Percentiles rank a stretch among this genome's conserved stretches.
phyloP scores from a whole-genome alignment of 2,329 filamentous ascomycete genomes.

The Kalaharituber pfeilii region DNA sequence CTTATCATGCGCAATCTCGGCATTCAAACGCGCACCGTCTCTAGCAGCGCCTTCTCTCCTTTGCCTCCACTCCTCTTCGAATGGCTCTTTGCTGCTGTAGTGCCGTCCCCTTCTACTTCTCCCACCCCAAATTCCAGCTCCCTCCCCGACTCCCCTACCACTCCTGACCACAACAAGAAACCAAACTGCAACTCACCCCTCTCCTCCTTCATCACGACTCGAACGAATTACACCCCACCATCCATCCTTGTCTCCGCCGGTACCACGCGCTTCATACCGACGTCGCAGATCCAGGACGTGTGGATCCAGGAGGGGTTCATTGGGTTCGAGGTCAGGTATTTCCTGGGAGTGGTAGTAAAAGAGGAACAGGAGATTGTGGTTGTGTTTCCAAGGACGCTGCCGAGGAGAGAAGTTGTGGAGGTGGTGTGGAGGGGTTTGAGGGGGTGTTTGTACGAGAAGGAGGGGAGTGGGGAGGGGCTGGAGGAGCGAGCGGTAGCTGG shows the following conservation, averaged over 20 bases:
- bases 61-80: too few relatives aligned
- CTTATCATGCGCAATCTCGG: slow-evolving; percentile 77
- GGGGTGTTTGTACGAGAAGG: slow-evolving; percentile 45
- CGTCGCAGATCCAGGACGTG: slow-evolving; percentile 78
- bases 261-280: slow-evolving; percentile 63
- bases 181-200: not conserved
- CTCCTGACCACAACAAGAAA: not conserved
- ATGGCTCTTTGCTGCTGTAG: too few relatives aligned
- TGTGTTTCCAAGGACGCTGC: slow-evolving; percentile 74
- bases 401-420: slow-evolving; percentile 57
- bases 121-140: not conserved
- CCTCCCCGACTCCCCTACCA: not conserved
- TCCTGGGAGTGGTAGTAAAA: slow-evolving; percentile 75
- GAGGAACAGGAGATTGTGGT: slow-evolving; percentile 78
- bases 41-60: not conserved
- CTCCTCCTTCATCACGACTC: not conserved
- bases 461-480: not conserved
- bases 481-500: too few relatives aligned
- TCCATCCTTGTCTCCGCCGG: slow-evolving; percentile 26
- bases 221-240: not conserved
- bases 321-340: slow-evolving; percentile 79
- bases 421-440: slow-evolving; percentile 76
- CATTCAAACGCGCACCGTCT: slow-evolving; percentile 51
- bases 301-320: slow-evolving; percentile 89
- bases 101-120: too few relatives aligned